Evolutionary conservation across 2,329 filamentous ascomycete species (phyloP), one percentile per base, ranked within the genome.

Genomic region (Graphilbum sp.): DNA sequence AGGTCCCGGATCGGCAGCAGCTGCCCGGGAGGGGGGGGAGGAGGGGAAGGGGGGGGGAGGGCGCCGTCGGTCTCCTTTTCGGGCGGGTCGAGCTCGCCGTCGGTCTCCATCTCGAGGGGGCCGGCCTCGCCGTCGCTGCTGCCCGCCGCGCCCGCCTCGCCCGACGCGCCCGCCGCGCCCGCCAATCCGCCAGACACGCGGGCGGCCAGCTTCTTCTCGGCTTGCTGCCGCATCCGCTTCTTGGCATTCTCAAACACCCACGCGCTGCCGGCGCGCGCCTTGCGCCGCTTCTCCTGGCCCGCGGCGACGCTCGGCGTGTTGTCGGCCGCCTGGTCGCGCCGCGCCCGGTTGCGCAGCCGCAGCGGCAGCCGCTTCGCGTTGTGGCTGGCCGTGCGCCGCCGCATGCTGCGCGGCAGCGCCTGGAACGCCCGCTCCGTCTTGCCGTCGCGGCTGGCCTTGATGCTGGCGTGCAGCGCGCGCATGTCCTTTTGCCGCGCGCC

Each of bases 351-450:
- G 40, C 80, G 71, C 51, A 96, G 59, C 44, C 85, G 65, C 52
- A 78, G 79, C 3, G 90, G 90, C 15, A 98, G 79, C 44, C 80
- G 73, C 59, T 88, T 93, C 27, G 82, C 81, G 67, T 98, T 95
- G 59, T 98, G 90, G 55, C 86, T 94, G 17, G 88, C 90, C 0
- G 88, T 94, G 49, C 90, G 70, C 46, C 90, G 69, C 46, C 90
- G 69, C 69, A 98, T 62, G 36, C 79, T 76, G 47, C 85, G 73
- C 2, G 90, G 90, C 5, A 98, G 81, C 48, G 84, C 74, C 56
- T 98, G 90, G 52, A 96, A 96, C 13, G 88, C 46, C 34, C 43
- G 43, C 19, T 47, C 45, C 8, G 39, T 87, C 37, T 88, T 71
- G 41, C 73, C 76, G 32, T 71, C 63, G 38, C 64, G 60, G 30